phyloP scores from a whole-genome alignment of 2,329 filamentous ascomycete species.

The Penicillium sp. region DNA sequence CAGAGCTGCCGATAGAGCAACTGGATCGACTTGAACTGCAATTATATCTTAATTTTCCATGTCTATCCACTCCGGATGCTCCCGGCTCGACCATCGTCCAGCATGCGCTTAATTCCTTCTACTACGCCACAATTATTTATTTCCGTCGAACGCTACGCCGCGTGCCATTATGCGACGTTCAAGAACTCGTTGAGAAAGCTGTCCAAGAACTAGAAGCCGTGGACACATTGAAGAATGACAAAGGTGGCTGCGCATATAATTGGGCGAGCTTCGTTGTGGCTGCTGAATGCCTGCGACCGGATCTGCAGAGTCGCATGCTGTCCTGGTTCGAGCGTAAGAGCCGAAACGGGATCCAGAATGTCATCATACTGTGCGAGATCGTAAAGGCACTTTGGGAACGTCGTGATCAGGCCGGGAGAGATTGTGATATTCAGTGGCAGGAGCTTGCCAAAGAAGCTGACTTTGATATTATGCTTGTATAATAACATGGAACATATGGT shows the following conservation, averaged over 20 bases:
- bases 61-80: slow-evolving; percentile 21
- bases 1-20: slow-evolving; percentile 13
- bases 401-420: slow-evolving; percentile 12
- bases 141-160: slow-evolving; percentile 35
- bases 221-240: slow-evolving; percentile 27
- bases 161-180: slow-evolving; percentile 23
- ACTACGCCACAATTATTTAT: slow-evolving; percentile 37
- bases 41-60: slow-evolving; percentile 27
- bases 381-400: slow-evolving; percentile 33
- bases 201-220: slow-evolving; percentile 34
- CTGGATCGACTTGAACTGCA: slow-evolving; percentile 34
- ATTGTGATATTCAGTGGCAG: slow-evolving; percentile 31
- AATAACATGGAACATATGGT: background rate
- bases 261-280: slow-evolving; percentile 39
- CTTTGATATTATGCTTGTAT: slow-evolving; percentile 36
- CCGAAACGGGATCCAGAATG: slow-evolving; percentile 37
- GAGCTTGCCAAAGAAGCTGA: slow-evolving; percentile 33
- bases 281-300: slow-evolving; percentile 31
- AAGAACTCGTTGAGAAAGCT: slow-evolving; percentile 33
- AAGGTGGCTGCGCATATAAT: slow-evolving; percentile 35
- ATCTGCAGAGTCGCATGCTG: slow-evolving; percentile 31
- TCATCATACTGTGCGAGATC: slow-evolving; percentile 33
- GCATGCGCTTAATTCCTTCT: slow-evolving; percentile 35
- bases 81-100: slow-evolving; percentile 20
- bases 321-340: slow-evolving; percentile 32